phyloP scores from a whole-genome alignment of 2,329 filamentous ascomycete genomes.

The Corinectria fuckeliana region DNA sequence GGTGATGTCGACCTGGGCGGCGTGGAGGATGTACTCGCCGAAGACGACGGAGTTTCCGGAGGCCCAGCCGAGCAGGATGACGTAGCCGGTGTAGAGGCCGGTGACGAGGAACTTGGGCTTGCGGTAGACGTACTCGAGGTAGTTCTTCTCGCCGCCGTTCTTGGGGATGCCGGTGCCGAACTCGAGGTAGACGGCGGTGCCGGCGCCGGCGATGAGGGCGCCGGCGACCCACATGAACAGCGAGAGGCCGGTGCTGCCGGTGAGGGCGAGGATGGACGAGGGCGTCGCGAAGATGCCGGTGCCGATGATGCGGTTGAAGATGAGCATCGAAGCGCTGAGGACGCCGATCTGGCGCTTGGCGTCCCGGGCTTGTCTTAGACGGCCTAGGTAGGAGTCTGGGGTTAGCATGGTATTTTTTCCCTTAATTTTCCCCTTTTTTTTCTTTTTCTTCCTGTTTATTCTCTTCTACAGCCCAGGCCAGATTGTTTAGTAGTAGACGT shows the following conservation, averaged over 20 bases:
- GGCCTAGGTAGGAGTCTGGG: slow-evolving; percentile 32
- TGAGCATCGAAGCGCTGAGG: slow-evolving; percentile 62
- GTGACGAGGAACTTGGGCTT: slow-evolving; percentile 67
- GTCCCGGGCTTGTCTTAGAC: slow-evolving; percentile 50
- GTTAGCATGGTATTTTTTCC: too few relatives aligned
- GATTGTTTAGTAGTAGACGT: slow-evolving; percentile 10
- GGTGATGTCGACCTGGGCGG: slow-evolving; percentile 65
- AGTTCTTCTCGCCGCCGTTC: slow-evolving; percentile 72
- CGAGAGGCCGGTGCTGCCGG: slow-evolving; percentile 66
- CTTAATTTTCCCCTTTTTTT: too few relatives aligned
- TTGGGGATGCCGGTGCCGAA: slow-evolving; percentile 69
- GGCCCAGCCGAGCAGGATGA: slow-evolving; percentile 69
- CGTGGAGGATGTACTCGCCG: slow-evolving; percentile 73
- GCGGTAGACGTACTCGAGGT: slow-evolving; percentile 69
- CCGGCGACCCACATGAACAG: slow-evolving; percentile 69
- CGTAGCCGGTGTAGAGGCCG: slow-evolving; percentile 65
- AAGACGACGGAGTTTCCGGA: slow-evolving; percentile 73
- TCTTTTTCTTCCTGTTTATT: background rate
- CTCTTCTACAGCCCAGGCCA: too few relatives aligned
- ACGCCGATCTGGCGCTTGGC: slow-evolving; percentile 63
- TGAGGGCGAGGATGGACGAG: slow-evolving; percentile 60
- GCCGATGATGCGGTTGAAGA: slow-evolving; percentile 71
- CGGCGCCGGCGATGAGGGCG: slow-evolving; percentile 66
- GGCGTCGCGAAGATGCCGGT: slow-evolving; percentile 73
- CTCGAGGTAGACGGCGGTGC: slow-evolving; percentile 70